Evolutionary conservation across 2,329 filamentous ascomycete species (phyloP).

Genomic region (Colletotrichum tropicale): DNA sequence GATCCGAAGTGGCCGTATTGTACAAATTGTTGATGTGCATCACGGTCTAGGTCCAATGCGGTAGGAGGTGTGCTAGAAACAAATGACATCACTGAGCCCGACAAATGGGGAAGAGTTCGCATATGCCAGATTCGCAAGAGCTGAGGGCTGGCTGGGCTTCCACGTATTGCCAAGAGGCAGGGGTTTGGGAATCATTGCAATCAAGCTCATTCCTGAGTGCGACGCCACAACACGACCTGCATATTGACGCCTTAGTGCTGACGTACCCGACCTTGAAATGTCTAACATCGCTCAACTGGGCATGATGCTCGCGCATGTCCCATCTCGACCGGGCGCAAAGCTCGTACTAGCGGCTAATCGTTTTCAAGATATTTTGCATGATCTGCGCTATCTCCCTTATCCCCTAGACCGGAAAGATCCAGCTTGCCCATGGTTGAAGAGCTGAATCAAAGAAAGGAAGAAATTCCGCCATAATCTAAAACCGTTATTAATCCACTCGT

Average conservation of each 20-base stretch:
- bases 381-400: too few species aligned
- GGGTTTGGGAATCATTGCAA: neutral
- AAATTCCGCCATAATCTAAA: rapidly evolving
- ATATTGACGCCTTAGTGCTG: neutral
- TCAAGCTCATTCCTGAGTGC: neutral
- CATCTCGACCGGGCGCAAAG: neutral
- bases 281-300: neutral
- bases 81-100: neutral
- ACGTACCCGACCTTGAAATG: neutral
- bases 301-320: neutral
- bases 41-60: rapidly evolving
- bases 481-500: too few species aligned
- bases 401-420: rapidly evolving
- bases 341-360: neutral
- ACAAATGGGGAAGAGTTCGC: rapidly evolving
- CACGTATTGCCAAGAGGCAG: neutral
- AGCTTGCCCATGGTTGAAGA: too few species aligned
- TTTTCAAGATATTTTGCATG: rapidly evolving
- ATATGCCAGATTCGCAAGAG: rapidly evolving
- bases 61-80: rapidly evolving
- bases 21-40: too few species aligned
- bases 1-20: too few species aligned
- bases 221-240: neutral
- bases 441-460: too few species aligned
- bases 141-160: rapidly evolving